These are phyloP conservation scores for Gastrolobium bilobum DNA, from an alignment of 306 rosid species.

Conservation along the genomic window DNA sequence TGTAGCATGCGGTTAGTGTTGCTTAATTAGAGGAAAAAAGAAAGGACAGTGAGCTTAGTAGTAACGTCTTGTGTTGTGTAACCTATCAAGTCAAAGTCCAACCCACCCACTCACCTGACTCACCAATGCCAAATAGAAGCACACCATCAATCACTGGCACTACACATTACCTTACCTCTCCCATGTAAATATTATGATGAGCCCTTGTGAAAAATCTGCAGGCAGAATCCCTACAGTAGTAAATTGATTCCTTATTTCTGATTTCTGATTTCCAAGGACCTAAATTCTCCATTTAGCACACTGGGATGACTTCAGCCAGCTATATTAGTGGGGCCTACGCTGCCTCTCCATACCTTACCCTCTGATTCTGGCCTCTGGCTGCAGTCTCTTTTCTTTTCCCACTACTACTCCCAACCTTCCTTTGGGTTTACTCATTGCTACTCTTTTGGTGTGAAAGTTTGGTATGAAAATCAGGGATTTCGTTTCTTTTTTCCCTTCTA, in stretches of 20 bases:
- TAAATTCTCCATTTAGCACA: constrained; percentile 54
- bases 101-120: constrained; percentile 46
- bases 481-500: constrained; percentile 29
- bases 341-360: constrained; percentile 44
- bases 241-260: constrained; percentile 66
- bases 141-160: constrained; percentile 50
- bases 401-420: constrained; percentile 51
- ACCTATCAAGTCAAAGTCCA: constrained; percentile 52
- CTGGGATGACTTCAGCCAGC: constrained; percentile 57
- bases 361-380: constrained; percentile 43
- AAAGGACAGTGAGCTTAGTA: constrained; percentile 33
- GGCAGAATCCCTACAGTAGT: constrained; percentile 82
- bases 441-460: constrained; percentile 56
- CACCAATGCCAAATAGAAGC: constrained; percentile 50
- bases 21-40: background rate
- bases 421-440: constrained; percentile 47
- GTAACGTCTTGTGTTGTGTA: constrained; percentile 48
- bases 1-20: constrained; percentile 40
- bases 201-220: constrained; percentile 69
- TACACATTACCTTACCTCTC: constrained; percentile 52
- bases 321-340: constrained; percentile 53
- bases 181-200: constrained; percentile 56
- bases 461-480: constrained; percentile 93
- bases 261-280: constrained; percentile 48
- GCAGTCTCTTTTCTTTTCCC: constrained; percentile 55